phyloP scores from a whole-genome alignment of 2,329 filamentous ascomycete genomes.

The Westerdykella sp. region DNA sequence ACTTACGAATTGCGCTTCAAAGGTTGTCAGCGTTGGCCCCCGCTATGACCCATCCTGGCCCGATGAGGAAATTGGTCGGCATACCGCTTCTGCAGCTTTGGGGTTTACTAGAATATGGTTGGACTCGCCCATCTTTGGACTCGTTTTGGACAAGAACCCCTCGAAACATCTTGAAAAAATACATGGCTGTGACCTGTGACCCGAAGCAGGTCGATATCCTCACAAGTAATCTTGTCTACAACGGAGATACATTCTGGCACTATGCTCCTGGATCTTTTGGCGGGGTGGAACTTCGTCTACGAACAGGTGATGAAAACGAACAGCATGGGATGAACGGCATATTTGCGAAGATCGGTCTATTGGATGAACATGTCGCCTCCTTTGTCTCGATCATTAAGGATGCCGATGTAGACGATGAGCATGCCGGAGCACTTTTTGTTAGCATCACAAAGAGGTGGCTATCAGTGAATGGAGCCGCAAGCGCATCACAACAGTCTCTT shows the following conservation, averaged over 20 bases:
- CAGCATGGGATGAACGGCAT: conserved; percentile 64
- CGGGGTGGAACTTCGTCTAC: conserved; percentile 47
- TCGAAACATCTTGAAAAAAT: conserved; percentile 32
- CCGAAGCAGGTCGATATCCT: conserved; percentile 46
- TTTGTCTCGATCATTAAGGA: conserved; percentile 38
- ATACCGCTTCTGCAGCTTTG: conserved; percentile 58
- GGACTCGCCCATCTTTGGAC: conserved; percentile 23
- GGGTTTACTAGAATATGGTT: conserved; percentile 52
- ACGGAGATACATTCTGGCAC: conserved; percentile 50
- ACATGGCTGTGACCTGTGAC: conserved; percentile 53
- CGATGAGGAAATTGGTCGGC: conserved; percentile 56
- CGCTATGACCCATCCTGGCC: conserved; percentile 61
- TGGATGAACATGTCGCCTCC: conserved; percentile 22
- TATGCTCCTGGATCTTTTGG: conserved; percentile 45
- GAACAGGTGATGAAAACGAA: conserved; percentile 77
- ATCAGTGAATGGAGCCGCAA: conserved; percentile 6
- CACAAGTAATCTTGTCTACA: conserved; percentile 51
- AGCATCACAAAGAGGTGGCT: conserved; percentile 56
- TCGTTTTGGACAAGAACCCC: conserved; percentile 22
- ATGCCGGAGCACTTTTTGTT: conserved; percentile 55
- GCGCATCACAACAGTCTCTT: conserved; percentile 9
- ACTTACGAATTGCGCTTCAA: conserved; percentile 48
- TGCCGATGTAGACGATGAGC: conserved; percentile 50
- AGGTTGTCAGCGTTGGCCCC: conserved; percentile 53
- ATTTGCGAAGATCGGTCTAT: conserved; percentile 51